Evolutionary conservation across 768 basidiomycete genomes (phyloP).

Genomic region (Agrocybe pediades): DNA sequence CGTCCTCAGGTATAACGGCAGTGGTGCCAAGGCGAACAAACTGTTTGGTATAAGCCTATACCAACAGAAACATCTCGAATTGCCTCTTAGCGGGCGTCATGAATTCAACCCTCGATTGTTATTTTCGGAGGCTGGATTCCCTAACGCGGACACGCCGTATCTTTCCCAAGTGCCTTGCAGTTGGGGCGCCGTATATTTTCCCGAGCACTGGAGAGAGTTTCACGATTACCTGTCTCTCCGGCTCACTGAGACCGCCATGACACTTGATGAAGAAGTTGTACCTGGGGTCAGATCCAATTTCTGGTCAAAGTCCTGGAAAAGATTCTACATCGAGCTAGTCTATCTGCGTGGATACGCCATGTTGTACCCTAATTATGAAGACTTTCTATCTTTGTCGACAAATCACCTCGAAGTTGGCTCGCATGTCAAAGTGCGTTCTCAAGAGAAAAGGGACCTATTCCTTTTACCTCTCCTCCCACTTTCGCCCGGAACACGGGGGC

Average conservation of each 20-base stretch:
- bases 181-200: slow-evolving; percentile 93
- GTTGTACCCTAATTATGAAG: slow-evolving; percentile 85
- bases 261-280: slow-evolving; percentile 53
- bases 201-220: slow-evolving; percentile 87
- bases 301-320: slow-evolving; percentile 87
- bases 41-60: slow-evolving; percentile 86
- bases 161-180: slow-evolving; percentile 88
- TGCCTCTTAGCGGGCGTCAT: slow-evolving; percentile 65
- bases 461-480: slow-evolving; percentile 68
- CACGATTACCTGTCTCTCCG: slow-evolving; percentile 75
- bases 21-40: slow-evolving; percentile 37
- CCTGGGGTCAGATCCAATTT: slow-evolving; percentile 77
- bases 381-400: slow-evolving; percentile 78
- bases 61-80: slow-evolving; percentile 81
- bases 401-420: slow-evolving; percentile 87
- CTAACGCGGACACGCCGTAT: slow-evolving; percentile 62
- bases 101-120: slow-evolving; percentile 66
- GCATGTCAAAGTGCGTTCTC: slow-evolving; percentile 66
- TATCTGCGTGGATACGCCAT: slow-evolving; percentile 83
- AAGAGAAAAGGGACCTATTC: slow-evolving; percentile 65
- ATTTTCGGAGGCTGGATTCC: slow-evolving; percentile 46
- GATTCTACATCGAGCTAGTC: slow-evolving; percentile 84
- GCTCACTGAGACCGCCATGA: slow-evolving; percentile 50
- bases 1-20: slow-evolving; percentile 53
- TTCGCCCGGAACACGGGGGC: slow-evolving; percentile 23